Evolutionary conservation across 2,329 filamentous ascomycete species (phyloP), one percentile per base, ranked within the genome.

Genomic region (Fusarium sp.): DNA sequence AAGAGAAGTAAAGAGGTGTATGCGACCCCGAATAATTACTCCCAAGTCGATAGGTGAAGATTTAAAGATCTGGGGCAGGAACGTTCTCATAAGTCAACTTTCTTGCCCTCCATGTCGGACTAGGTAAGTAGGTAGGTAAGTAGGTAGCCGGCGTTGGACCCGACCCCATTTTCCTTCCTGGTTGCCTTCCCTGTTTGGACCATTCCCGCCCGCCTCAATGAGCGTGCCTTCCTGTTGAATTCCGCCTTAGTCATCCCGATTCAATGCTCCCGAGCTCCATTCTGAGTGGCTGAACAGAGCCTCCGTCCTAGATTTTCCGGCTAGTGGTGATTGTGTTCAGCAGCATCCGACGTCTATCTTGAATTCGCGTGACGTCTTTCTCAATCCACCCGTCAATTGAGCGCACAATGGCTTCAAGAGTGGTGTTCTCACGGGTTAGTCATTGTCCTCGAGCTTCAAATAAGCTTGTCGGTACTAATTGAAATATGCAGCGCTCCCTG

Each of bases 381-480:
- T 62, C 35, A 60, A 59, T 61, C 59, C 62, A 66, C 66, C 70
- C 72, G 71, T 79, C 82, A 83, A 85, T 83, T 84, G 82, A 82
- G 79, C 77, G 75, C 76, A 83, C 77, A 78, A 88, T 88, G 86
- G 85, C 85, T 80, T 83, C 86, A 75, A 84, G 85, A 86, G 81
- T 87, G 79, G 80, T 88, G 78, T 79, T 87, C 75, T 83, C 83
- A 79, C 83, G 82, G 83, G 86, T 88, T 75, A 77, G 81, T 45
- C 11, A 15, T 48, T 33, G 20, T 37, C 26, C 14, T n/a, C 5
- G 33, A 53, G 51, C 64, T 45, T 24, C 9, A 50, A 52, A 55
- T 56, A 64, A 66, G 52, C 59, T 52, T 49, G 51, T 37, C 33
- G 67, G 68, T 74, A 71, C 80, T 76, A 68, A 78, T 75, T 71